Percentiles rank a stretch among this genome's conserved stretches.
phyloP scores from a whole-genome alignment of 768 basidiomycete species.

The Strobilomyces echinocephalus region DNA sequence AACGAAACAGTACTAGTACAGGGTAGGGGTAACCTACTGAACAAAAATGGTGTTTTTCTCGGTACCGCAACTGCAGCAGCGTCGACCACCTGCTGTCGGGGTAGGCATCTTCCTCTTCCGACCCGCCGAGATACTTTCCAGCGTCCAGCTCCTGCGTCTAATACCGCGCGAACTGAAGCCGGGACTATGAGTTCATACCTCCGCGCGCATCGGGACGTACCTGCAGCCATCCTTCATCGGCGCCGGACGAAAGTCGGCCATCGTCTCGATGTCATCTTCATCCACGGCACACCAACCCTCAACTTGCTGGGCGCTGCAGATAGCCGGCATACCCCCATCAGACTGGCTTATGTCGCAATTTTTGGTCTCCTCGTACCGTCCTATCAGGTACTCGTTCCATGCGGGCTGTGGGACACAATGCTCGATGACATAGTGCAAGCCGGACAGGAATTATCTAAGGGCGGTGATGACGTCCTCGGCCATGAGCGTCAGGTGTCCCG shows the following conservation, averaged over 20 bases:
- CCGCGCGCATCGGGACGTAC: constrained; percentile 21
- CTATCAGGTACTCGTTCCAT: constrained; percentile 89
- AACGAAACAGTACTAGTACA: too few species aligned
- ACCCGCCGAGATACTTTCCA: constrained; percentile 49
- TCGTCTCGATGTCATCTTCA: constrained; percentile 45
- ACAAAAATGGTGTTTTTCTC: too few species aligned
- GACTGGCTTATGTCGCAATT: constrained; percentile 72
- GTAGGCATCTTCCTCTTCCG: constrained; percentile 54
- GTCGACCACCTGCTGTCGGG: constrained; percentile 81
- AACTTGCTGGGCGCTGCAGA: constrained; percentile 34
- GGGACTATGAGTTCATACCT: too few species aligned
- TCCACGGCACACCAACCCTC: constrained; percentile 64
- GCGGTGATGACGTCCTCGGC: constrained; percentile 92
- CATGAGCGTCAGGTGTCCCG: constrained; percentile 88
- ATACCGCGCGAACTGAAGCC: constrained; percentile 70
- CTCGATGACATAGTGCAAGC: constrained; percentile 61
- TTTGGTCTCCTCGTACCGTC: constrained; percentile 83
- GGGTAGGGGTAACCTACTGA: too few species aligned
- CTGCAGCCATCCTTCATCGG: constrained; percentile 45
- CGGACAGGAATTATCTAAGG: constrained; percentile 80
- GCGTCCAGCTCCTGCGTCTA: constrained; percentile 69
- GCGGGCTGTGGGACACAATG: constrained; percentile 67
- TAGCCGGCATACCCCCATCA: constrained; percentile 78
- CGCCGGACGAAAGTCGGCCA: constrained; percentile 60
- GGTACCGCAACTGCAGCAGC: too few species aligned